Base-by-base conservation (phyloP, 2,329 filamentous ascomycete species). In the Colletotrichum paranaense region DNA sequence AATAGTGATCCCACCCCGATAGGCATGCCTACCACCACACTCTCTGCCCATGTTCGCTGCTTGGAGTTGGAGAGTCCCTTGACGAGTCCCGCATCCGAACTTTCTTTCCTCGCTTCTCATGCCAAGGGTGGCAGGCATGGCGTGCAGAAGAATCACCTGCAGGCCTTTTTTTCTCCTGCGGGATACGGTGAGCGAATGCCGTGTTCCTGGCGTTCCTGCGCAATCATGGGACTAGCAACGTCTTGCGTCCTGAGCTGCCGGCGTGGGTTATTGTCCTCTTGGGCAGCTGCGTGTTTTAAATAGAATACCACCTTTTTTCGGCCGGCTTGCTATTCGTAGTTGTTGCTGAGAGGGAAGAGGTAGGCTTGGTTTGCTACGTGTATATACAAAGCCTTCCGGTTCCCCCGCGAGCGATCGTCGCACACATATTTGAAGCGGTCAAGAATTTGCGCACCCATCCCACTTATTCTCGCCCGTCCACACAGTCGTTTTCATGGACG, bases 161-260 rank as follows among this genome's bases (percentile, higher is more conserved):
- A 73, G 58, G 42, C 42, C 8, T 32, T 35, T 42, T 42, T 12
- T 35, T 35, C n/a, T 35, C 32, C 46, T 35, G 56, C 49, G 49
- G 49, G 35, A 52, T 60, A 64, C 57, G 60, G 60, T 63, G 60
- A 63, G 49, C 56, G 65, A 60, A 28, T 65, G 59, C 60, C 60
- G 67, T 35, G 67, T 73, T 70, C 67, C 56, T 70, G 66, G 60
- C 56, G 66, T 72, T 72, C 67, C 55, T 60, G 70, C 67, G 55
- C 32, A 35, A 56, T 62, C 67, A 62, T 49, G 70, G 65, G 59
- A 19, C 57, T 53, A 38, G 26, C 59, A 59, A 35, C 32, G 11
- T 35, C 32, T 35, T 38, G 38, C 35, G 8, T 62, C 49, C 63
- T 32, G 42, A 8, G 19, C 42, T 49, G 30, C 14, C 16, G 56